A percentile compares a stretch with the other conserved stretches of the same genome.
These are phyloP conservation scores for Sphaerobolus stellatus DNA, from an alignment of 1,284 basidiomycete genomes.

Conservation along the genomic window DNA sequence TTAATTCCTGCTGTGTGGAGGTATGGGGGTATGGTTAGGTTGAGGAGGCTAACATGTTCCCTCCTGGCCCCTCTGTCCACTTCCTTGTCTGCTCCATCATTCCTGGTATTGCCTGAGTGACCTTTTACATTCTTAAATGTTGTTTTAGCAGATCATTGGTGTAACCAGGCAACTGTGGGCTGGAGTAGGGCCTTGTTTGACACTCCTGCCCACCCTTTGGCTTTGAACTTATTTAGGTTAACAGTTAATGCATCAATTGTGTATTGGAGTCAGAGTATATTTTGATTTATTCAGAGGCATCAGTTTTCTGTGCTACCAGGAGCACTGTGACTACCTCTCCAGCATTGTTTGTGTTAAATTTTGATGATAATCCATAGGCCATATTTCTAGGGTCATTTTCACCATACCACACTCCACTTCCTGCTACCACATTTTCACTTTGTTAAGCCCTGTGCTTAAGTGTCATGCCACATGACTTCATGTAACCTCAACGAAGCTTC, in stretches of 20 bases:
- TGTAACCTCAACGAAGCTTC: no score
- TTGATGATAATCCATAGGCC: background rate
- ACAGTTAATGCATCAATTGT: background rate
- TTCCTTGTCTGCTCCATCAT: conserved; percentile 18
- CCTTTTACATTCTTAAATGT: conserved; percentile 20
- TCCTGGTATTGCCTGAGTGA: conserved; percentile 15
- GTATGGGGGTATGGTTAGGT: background rate
- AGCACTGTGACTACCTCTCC: conserved; percentile 15
- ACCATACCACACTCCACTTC: conserved; percentile 18
- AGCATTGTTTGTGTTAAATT: conserved; percentile 17
- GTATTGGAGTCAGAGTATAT: background rate
- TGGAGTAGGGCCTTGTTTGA: conserved; percentile 12
- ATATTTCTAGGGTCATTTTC: conserved; percentile 10
- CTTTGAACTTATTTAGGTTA: background rate
- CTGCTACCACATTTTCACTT: conserved; percentile 8
- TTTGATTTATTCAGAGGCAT: background rate
- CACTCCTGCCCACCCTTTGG: background rate
- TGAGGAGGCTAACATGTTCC: background rate
- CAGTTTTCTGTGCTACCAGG: background rate
- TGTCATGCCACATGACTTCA: no score
- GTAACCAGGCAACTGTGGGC: conserved; percentile 10
- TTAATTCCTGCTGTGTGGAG: background rate
- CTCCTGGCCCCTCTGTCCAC: background rate
- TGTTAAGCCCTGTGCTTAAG: no score
- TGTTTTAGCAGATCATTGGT: conserved; percentile 14